Evolutionary conservation across 1,284 basidiomycete species (phyloP), one percentile per base, ranked within the genome.

Genomic region (Cryptococcus sp.): DNA sequence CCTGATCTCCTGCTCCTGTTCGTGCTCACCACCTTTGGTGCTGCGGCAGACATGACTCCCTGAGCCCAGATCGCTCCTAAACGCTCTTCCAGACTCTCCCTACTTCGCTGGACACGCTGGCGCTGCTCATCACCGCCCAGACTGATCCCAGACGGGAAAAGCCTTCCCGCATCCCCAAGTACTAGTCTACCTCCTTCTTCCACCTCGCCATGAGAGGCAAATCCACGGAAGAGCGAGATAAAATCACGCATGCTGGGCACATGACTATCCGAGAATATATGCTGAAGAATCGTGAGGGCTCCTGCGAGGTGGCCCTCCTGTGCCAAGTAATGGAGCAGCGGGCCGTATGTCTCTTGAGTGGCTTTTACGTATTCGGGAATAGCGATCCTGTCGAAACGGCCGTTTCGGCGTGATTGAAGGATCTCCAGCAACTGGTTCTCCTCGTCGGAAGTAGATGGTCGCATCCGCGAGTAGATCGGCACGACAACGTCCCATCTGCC

Each of bases 221-320:
- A 93, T 0, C 89, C 91, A 8, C 87, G 81, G 72, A 93, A 91
- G 23, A 93, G 75, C 8, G 85, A 83, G 15, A 88, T 83, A 71
- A 88, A 93, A 46, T 78, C 75, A 1, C 57, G 54, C 1, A 76
- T 55, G 8, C 54, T 56, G 0, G 76, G 75, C 2, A 58, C 54
- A 19, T 62, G 57, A 0, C 59, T 63, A 15, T 61, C 64, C 7
- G 83, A 80, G 39, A 91, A 73, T 86, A 93, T 88, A 60, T 91
- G 87, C 47, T 83, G 78, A 70, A 93, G 86, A 53, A 86, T 80
- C 5, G 79, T 73, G 47, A 92, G 78, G 0, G 85, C 82, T 3
- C 81, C 78, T 23, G 76, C 70, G 53, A 93, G 81, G 64, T 89
- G 80, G 5, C 91, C 90, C 54, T 85, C 83, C 69, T 87, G 87